These are phyloP conservation scores for Digitaria exilis DNA, from an alignment of 202 grass and related monocot species.

Conservation along the genomic window DNA sequence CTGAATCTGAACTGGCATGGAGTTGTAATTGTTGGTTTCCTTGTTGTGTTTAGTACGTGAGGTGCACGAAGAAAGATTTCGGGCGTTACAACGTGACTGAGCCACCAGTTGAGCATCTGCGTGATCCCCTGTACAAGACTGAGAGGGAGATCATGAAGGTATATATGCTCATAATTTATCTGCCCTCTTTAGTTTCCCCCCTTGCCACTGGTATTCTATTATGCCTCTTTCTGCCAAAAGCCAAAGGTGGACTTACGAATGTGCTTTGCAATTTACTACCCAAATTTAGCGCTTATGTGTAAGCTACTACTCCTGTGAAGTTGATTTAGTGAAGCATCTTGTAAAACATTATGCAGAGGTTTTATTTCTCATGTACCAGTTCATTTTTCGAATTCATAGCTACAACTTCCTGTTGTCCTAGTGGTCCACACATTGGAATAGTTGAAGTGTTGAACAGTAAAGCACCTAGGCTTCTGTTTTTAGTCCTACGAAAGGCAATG, in stretches of 20 bases:
- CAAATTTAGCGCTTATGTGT: not conserved
- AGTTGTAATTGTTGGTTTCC: conserved; percentile 14
- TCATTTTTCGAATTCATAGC: not conserved
- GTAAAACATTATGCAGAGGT: not conserved
- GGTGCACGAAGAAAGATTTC: conserved; percentile 73
- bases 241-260: not conserved
- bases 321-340: not conserved
- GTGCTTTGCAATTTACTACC: not conserved
- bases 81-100: conserved; percentile 70
- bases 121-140: conserved; percentile 75
- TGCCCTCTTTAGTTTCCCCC: not conserved
- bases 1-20: not conserved
- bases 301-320: not conserved
- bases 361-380: not conserved
- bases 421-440: not conserved
- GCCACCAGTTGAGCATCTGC: conserved; percentile 69
- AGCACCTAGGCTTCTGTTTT: not conserved
- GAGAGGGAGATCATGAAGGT: conserved; percentile 91
- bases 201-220: not conserved
- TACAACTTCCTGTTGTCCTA: not conserved
- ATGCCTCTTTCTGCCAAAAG: not conserved
- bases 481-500: not conserved
- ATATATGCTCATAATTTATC: not conserved
- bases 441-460: not conserved
- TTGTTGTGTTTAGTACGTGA: conserved; percentile 59